Evolutionary conservation across 495 filamentous ascomycete species (phyloP), one percentile per base, ranked within the genome.

Genomic region (Lepidopterella palustris): DNA sequence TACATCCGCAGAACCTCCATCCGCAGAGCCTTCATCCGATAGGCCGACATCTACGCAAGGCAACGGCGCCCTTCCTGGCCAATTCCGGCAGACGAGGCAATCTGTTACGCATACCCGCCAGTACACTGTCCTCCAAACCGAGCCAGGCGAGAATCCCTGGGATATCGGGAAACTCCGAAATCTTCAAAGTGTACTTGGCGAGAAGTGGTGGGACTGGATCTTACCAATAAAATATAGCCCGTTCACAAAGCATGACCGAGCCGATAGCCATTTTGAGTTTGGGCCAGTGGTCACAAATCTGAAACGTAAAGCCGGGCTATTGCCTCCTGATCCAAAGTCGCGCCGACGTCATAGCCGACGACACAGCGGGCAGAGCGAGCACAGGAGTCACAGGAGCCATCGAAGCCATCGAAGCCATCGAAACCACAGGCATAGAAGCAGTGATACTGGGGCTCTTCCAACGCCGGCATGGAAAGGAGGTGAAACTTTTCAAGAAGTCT

Each of bases 111-210:
- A 27, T 26, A 8, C 24, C n/a, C 45, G 53, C 10, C 6, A 42
- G 23, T 63, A 57, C 32, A 50, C 45, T 24, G 42, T 67, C 20
- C 8, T 63, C 3, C 56, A 59, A 58, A 67, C 64, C 5, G 18
- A 63, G 11, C 45, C 60, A 5, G 39, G 26, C 26, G 60, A 63
- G 2, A 59, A 67, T 23, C 64, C 60, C 11, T 67, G 64, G 64
- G 57, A 67, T 25, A 2, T 58, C 1, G 57, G 57, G 9, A 21
- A 23, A 21, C 2, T 48, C 31, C 21, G 20, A 1, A 67, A 67
- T 49, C 25, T 63, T 8, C 31, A 57, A 35, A 52, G 42, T n/a
- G 47, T 67, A 5, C 51, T 67, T 28, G 64, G 64, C 20, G 21
- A 57, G 2, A 42, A 11, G 0, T 24, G 51, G 8, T 28, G 35